Evolutionary conservation across 2,329 filamentous ascomycete species (phyloP).

Genomic region (Talaromyces sp.): DNA sequence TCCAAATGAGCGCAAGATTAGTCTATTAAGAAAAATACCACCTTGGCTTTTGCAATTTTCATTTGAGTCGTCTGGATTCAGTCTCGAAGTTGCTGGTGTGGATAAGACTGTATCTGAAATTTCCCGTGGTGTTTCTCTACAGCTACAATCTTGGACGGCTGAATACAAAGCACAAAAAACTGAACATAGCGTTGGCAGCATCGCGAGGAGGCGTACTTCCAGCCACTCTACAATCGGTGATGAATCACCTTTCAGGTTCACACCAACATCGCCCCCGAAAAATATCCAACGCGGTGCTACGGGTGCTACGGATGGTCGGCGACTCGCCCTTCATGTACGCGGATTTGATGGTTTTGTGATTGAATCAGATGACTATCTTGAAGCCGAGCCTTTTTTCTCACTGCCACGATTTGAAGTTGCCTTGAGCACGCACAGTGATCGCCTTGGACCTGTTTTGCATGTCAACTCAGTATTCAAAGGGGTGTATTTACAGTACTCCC

Average conservation of each 20-base stretch:
- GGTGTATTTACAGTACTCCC: conserved; percentile 82
- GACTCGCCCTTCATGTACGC: conserved; percentile 76
- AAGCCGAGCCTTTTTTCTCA: conserved; percentile 81
- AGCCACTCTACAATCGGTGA: conserved; percentile 70
- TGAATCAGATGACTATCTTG: conserved; percentile 81
- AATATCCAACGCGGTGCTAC: conserved; percentile 50
- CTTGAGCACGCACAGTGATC: conserved; percentile 81
- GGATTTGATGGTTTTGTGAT: conserved; percentile 90
- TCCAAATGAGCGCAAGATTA: conserved; percentile 59
- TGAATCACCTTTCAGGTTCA: conserved; percentile 60
- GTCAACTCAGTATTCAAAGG: conserved; percentile 79
- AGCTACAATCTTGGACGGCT: conserved; percentile 82
- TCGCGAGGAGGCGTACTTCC: conserved; percentile 70
- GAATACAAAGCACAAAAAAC: conserved; percentile 85
- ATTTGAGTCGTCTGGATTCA: conserved; percentile 85
- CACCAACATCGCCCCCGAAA: conserved; percentile 52
- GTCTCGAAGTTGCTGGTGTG: conserved; percentile 84
- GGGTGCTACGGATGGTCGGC: conserved; percentile 71
- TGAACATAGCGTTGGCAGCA: conserved; percentile 53
- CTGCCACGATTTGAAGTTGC: conserved; percentile 86
- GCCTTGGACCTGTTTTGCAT: conserved; percentile 84
- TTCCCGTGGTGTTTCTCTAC: conserved; percentile 79
- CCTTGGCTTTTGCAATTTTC: conserved; percentile 82
- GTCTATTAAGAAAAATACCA: conserved; percentile 77
- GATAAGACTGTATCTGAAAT: conserved; percentile 82